These are phyloP conservation scores for Aureococcus anophagefferens DNA, from an alignment of 108 stramenopile genomes.

Conservation along the genomic window DNA sequence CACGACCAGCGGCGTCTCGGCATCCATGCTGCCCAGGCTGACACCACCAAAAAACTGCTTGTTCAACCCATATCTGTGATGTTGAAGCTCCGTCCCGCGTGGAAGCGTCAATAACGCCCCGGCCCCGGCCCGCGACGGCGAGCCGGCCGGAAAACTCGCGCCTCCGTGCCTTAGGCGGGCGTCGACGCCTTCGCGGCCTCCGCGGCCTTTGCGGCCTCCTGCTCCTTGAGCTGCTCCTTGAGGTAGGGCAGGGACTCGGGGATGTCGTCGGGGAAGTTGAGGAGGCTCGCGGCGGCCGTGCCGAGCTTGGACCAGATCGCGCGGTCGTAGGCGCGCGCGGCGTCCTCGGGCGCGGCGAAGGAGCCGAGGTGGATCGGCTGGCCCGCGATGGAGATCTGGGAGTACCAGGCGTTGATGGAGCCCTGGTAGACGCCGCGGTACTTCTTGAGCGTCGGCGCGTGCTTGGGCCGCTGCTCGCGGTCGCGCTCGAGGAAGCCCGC, in stretches of 20 bases:
- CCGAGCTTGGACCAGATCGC: constrained; percentile 1
- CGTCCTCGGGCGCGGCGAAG: not conserved
- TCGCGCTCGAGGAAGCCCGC: not conserved
- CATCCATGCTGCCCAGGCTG: too few species aligned
- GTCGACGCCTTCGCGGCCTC: too few species aligned
- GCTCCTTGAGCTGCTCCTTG: too few species aligned
- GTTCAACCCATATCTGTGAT: too few species aligned
- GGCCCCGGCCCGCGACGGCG: too few species aligned
- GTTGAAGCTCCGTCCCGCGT: too few species aligned
- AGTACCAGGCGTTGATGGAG: not conserved
- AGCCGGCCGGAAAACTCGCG: too few species aligned
- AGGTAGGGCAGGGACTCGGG: not conserved
- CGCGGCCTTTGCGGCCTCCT: too few species aligned
- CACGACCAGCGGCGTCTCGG: too few species aligned
- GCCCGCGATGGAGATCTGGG: not conserved
- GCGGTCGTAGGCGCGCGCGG: not conserved
- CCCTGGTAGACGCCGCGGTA: not conserved
- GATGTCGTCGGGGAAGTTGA: not conserved
- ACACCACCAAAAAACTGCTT: too few species aligned
- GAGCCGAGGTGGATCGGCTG: not conserved
- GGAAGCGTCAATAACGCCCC: too few species aligned
- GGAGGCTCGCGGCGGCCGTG: not conserved
- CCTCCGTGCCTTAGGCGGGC: too few species aligned
- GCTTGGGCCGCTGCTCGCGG: not conserved
- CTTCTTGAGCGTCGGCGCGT: not conserved